These are phyloP conservation scores for Komagataella phaffii DNA, from an alignment of 805 yeast genomes.

Conservation along the genomic window DNA sequence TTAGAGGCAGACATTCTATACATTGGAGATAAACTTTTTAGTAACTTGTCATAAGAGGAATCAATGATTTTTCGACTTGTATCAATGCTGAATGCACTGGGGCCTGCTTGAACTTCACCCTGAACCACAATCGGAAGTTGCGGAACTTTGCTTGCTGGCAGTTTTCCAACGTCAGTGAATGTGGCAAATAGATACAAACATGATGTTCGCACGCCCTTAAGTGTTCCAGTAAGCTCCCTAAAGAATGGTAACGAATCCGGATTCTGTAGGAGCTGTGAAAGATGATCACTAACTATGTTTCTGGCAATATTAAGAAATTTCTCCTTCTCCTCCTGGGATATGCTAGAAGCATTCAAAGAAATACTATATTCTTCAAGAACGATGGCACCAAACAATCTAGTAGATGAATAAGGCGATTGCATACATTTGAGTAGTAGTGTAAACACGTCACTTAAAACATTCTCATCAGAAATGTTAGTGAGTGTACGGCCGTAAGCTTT, in stretches of 20 bases:
- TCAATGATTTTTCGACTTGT: conserved; percentile 58
- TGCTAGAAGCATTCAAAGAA: conserved; percentile 6
- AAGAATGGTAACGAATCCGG: conserved; percentile 34
- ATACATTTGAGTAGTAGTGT: conserved; percentile 26
- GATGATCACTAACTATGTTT: conserved; percentile 16
- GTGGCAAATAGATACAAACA: conserved; percentile 73
- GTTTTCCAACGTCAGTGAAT: conserved; percentile 63
- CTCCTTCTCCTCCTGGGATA: conserved; percentile 2
- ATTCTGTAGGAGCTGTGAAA: conserved; percentile 21
- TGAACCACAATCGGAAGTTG: conserved; percentile 80
- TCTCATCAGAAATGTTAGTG: conserved; percentile 28
- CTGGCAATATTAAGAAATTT: conserved; percentile 3
- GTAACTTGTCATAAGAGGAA: conserved; percentile 53
- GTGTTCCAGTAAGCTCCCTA: conserved; percentile 77
- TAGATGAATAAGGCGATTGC: conserved; percentile 61
- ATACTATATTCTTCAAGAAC: conserved; percentile 57
- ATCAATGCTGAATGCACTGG: conserved; percentile 76
- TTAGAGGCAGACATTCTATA: conserved; percentile 58
- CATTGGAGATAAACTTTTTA: conserved; percentile 49
- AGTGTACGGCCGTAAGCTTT: conserved; percentile 59
- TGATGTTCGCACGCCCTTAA: conserved; percentile 76
- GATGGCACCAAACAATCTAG: conserved; percentile 58
- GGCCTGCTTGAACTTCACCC: conserved; percentile 91
- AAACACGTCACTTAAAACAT: conserved; percentile 24
- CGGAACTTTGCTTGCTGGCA: conserved; percentile 61